These are phyloP conservation scores for Cyclostephanos invisitatus DNA, from an alignment of 108 stramenopile species.

Conservation along the genomic window DNA sequence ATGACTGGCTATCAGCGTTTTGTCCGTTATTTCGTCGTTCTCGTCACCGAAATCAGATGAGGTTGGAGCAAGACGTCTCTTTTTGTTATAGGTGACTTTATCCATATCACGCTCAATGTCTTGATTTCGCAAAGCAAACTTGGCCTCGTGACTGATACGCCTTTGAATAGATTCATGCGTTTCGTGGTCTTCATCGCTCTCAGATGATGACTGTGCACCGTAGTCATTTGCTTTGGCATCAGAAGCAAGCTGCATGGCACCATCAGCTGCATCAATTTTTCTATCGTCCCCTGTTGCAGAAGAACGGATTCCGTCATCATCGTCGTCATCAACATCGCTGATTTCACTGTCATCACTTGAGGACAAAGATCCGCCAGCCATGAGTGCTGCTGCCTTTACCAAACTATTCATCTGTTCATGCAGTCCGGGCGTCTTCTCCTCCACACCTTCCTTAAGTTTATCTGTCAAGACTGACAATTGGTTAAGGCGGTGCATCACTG, in stretches of 20 bases:
- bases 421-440: slow-evolving; percentile 49
- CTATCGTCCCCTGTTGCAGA: slow-evolving; percentile 36
- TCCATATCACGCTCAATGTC: slow-evolving; percentile 50
- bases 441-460: slow-evolving; percentile 67
- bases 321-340: slow-evolving; percentile 20
- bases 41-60: slow-evolving; percentile 60
- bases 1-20: slow-evolving; percentile 42
- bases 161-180: slow-evolving; percentile 40
- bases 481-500: slow-evolving; percentile 78
- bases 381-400: slow-evolving; percentile 70
- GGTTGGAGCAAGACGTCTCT: slow-evolving; percentile 22
- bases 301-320: slow-evolving; percentile 9
- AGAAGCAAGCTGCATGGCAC: not conserved
- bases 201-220: slow-evolving; percentile 22
- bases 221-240: slow-evolving; percentile 10
- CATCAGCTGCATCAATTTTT: slow-evolving; percentile 6
- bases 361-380: slow-evolving; percentile 38
- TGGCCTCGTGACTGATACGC: slow-evolving; percentile 60
- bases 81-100: slow-evolving; percentile 8
- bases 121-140: slow-evolving; percentile 69
- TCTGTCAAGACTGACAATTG: slow-evolving; percentile 58
- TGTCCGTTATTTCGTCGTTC: slow-evolving; percentile 52
- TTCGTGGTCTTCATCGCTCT: slow-evolving; percentile 39
- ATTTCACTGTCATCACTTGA: slow-evolving; percentile 43
- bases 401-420: slow-evolving; percentile 62